Base-by-base conservation (phyloP, 352 stramenopile genomes). In the Phytophthora fragariaefolia region DNA sequence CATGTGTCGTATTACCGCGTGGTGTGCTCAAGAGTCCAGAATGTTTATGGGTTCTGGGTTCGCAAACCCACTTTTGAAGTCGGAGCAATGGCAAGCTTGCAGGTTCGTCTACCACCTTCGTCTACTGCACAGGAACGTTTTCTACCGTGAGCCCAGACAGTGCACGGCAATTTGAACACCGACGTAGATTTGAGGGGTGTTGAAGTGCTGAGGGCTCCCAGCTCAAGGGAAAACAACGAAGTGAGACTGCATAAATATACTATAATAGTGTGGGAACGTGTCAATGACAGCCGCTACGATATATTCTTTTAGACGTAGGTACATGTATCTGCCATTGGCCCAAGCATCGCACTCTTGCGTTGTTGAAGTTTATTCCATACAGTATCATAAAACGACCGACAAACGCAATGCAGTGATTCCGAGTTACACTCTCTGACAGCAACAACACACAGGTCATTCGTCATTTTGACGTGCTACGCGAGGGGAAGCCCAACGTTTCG, bases 291-390 rank as follows among this genome's bases (percentile, higher is more conserved):
- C n/a, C 6, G n/a, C n/a, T n/a, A n/a, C n/a, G n/a, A n/a, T n/a
- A n/a, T n/a, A n/a, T n/a, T n/a, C n/a, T n/a, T n/a, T n/a, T n/a
- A n/a, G n/a, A n/a, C n/a, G n/a, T n/a, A n/a, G n/a, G n/a, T n/a
- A n/a, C n/a, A n/a, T n/a, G 10, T 24, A n/a, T 6, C n/a, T 23
- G 38, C 6, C 6, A 4, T 43, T 18, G 34, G 15, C n/a, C 4
- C 6, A n/a, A 46, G 12, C 15, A 22, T 45, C 9, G 36, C 15
- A 46, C 23, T 24, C n/a, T 7, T 24, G n/a, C n/a, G 38, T 46
- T 15, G 49, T 54, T 54, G 58, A 66, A 66, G 58, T 58, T 20
- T 38, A 26, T 18, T 24, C 15, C 56, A 27, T 10, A 10, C 49
- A 20, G 46, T n/a, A 51, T 20, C 51, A 58, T 58, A 58, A 26